Conservation (phyloP, 208 protist species). For the Trypanosoma avium region DNA sequence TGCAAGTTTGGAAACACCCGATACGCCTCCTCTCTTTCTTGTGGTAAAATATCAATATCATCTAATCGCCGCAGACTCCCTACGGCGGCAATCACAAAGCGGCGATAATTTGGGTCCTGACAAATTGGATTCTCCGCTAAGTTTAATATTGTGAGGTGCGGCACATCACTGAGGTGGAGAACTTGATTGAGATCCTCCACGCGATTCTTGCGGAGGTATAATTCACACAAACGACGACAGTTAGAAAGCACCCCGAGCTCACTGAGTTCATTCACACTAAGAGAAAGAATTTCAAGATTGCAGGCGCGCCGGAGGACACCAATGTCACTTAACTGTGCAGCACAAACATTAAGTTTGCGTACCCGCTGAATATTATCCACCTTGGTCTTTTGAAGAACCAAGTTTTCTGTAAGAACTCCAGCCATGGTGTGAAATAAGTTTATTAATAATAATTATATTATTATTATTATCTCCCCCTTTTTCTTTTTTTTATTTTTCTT, state of each 20-base stretch:
- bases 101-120: slow-evolving; percentile 85
- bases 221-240: slow-evolving; percentile 62
- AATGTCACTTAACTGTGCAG: slow-evolving; percentile 80
- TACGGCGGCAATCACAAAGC: slow-evolving; percentile 86
- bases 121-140: slow-evolving; percentile 86
- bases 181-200: slow-evolving; percentile 88
- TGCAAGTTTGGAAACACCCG: slow-evolving; percentile 78
- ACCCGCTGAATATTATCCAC: slow-evolving; percentile 78
- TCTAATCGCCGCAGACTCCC: slow-evolving; percentile 68
- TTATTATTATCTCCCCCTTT: neutral
- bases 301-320: slow-evolving; percentile 63
- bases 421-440: slow-evolving; percentile 43
- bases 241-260: slow-evolving; percentile 73
- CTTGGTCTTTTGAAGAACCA: slow-evolving; percentile 84
- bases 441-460: slow-evolving; percentile 8
- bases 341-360: slow-evolving; percentile 88
- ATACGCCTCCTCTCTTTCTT: slow-evolving; percentile 65
- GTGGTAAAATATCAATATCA: slow-evolving; percentile 65
- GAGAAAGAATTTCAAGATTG: slow-evolving; percentile 81
- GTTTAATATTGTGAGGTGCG: slow-evolving; percentile 69
- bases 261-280: slow-evolving; percentile 85
- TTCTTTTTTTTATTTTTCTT: neutral
- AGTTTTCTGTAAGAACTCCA: slow-evolving; percentile 76
- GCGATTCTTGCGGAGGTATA: slow-evolving; percentile 86
- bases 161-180: slow-evolving; percentile 73